These are phyloP conservation scores for Paecilomyces niveus DNA, from an alignment of 2,329 filamentous ascomycete genomes.

Conservation along the genomic window DNA sequence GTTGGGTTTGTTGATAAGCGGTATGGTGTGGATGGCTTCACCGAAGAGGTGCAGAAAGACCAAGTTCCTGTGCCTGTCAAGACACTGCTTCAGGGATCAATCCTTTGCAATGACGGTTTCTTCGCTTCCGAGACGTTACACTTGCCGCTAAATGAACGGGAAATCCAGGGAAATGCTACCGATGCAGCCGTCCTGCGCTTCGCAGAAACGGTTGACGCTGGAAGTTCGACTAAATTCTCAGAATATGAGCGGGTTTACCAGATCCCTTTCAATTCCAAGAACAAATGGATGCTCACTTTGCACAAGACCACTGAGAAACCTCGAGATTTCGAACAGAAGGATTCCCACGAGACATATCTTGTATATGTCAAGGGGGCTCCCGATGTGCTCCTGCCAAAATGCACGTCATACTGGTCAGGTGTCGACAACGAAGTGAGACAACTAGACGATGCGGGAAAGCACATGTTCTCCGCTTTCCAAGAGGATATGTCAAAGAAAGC, in stretches of 20 bases:
- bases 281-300: constrained; percentile 72
- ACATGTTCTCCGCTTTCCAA: constrained; percentile 54
- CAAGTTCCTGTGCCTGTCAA: constrained; percentile 37
- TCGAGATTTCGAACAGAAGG: constrained; percentile 1
- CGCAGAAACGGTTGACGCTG: constrained; percentile 56
- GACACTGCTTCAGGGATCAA: constrained; percentile 56
- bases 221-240: constrained; percentile 46
- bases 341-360: constrained; percentile 8
- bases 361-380: constrained; percentile 67
- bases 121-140: constrained; percentile 61
- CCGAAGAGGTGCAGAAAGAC: constrained; percentile 29
- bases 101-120: constrained; percentile 67
- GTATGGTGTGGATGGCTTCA: constrained; percentile 45
- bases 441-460: constrained; percentile 43
- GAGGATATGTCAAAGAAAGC: constrained; percentile 62
- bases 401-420: constrained; percentile 52
- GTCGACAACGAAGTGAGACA: constrained; percentile 47
- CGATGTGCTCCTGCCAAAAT: constrained; percentile 62
- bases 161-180: constrained; percentile 68
- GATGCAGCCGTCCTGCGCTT: constrained; percentile 69
- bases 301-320: constrained; percentile 24
- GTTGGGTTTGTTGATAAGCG: constrained; percentile 51
- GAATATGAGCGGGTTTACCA: constrained; percentile 61
- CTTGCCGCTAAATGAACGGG: constrained; percentile 54
- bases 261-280: constrained; percentile 73